Evolutionary conservation across 768 basidiomycete genomes (phyloP), one percentile per base, ranked within the genome.

Genomic region (Podaxis pistillaris): DNA sequence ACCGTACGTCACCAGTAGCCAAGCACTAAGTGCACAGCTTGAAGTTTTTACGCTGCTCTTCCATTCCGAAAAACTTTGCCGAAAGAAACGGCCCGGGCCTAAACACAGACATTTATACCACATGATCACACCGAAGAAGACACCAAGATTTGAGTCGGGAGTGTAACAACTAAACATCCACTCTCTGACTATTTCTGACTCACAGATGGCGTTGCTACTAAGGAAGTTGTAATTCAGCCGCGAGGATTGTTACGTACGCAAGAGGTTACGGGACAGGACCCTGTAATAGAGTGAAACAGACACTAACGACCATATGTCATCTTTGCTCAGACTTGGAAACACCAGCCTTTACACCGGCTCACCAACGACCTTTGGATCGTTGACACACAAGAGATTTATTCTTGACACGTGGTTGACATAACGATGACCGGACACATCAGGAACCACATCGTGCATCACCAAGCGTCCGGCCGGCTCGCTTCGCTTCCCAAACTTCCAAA

Each of bases 321-420:
- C 12, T 22, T 8, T 22, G 26, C 36, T 41, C 54, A 33, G 36
- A 62, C 11, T 26, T 46, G 40, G 52, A 22, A 41, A 33, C 28
- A 28, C 41, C 33, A 19, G n/a, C 36, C n/a, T 30, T 22, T 36
- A 13, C 38, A 57, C 13, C 11, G 46, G 9, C 9, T 44, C 41
- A 12, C 30, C 7, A 11, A 26, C 24, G 19, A 55, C 2, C 17
- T n/a, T 3, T 4, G 13, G 33, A 17, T 3, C 37, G 24, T 15
- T 59, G 58, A 22, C 28, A 59, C 8, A 12, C 30, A 53, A 51
- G 51, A 41, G 19, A 26, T 41, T 40, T 30, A 8, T 11, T 62
- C 44, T 8, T n/a, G 28, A 56, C 61, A 62, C 61, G 61, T 62
- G 61, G 46, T 51, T 56, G 41, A 56, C 55, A 62, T 41, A 55